A percentile compares a stretch with the other conserved stretches of the same genome.
Evolutionary conservation across 805 yeast genomes (phyloP).

Genomic region (Metschnikowia koreensis): DNA sequence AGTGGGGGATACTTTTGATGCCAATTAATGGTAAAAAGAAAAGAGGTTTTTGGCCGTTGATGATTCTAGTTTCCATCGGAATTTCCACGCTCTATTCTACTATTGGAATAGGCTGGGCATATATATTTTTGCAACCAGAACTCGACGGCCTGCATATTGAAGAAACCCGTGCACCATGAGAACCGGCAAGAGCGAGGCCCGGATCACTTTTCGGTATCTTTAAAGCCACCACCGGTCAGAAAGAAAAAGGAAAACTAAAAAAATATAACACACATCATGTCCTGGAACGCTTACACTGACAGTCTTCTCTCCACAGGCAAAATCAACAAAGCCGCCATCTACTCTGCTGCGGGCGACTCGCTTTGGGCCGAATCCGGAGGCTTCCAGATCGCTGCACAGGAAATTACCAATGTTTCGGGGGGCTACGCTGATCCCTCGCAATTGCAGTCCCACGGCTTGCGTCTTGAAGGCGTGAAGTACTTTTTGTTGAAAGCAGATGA

Average conservation of each 20-base stretch:
- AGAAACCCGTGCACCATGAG: slow-evolving; percentile 8
- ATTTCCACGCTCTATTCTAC: not conserved
- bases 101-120: not conserved
- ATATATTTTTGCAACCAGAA: not conserved
- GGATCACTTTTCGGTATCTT: not conserved
- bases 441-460: slow-evolving; percentile 84
- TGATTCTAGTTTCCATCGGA: too few species aligned
- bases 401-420: slow-evolving; percentile 67
- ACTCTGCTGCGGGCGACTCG: slow-evolving; percentile 92
- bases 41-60: not conserved
- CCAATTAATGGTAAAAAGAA: not conserved
- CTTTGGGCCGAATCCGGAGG: slow-evolving; percentile 86
- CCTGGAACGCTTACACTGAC: slow-evolving; percentile 83
- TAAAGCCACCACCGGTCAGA: not conserved
- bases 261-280: slow-evolving; percentile 12
- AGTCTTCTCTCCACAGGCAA: slow-evolving; percentile 81
- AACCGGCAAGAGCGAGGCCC: not conserved
- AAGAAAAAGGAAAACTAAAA: not conserved
- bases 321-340: slow-evolving; percentile 88
- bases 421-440: slow-evolving; percentile 80
- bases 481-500: slow-evolving; percentile 86
- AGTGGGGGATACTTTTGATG: not conserved
- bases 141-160: not conserved
- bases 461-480: slow-evolving; percentile 81
- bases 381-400: slow-evolving; percentile 62